Conservation (phyloP, 2,329 filamentous ascomycete species). For the Juglanconis juglandina region DNA sequence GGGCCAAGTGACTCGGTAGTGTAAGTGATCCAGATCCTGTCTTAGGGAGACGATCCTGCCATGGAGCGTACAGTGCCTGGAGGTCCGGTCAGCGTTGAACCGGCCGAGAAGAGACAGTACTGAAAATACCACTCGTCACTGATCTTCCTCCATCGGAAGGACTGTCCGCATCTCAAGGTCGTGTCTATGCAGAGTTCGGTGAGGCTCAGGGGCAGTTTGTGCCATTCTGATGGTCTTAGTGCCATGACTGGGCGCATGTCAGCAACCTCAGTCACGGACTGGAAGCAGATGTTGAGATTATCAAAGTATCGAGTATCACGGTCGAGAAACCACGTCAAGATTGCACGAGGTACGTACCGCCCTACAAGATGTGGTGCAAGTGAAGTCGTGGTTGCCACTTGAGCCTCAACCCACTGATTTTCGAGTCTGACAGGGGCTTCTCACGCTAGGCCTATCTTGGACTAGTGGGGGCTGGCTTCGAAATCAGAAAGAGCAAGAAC, state of each 20-base stretch:
- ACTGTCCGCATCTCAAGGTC: conserved; percentile 89
- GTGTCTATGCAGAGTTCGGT: conserved; percentile 92
- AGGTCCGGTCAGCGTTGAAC: neutral
- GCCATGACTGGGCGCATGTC: neutral
- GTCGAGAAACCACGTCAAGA: too few relatives aligned
- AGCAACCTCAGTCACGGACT: neutral
- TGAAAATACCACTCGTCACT: conserved; percentile 71
- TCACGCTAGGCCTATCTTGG: conserved; percentile 23
- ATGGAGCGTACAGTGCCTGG: conserved; percentile 75
- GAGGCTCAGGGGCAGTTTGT: conserved; percentile 76
- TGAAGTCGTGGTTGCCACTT: neutral
- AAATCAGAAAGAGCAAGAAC: conserved; percentile 36
- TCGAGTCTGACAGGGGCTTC: neutral
- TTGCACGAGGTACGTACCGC: neutral
- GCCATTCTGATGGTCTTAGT: conserved; percentile 69
- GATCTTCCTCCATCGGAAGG: conserved; percentile 90
- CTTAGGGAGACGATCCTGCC: conserved; percentile 81
- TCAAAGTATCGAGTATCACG: too few relatives aligned
- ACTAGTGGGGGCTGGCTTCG: conserved; percentile 27
- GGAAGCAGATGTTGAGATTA: too few relatives aligned
- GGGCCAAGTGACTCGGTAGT: conserved; percentile 73
- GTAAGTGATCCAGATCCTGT: conserved; percentile 74
- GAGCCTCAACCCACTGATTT: neutral
- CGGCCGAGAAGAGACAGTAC: neutral
- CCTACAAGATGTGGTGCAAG: neutral